These are phyloP conservation scores for Takakia lepidozioides DNA, from an alignment of 225 moss, liverwort and hornwort species.

Conservation along the genomic window DNA sequence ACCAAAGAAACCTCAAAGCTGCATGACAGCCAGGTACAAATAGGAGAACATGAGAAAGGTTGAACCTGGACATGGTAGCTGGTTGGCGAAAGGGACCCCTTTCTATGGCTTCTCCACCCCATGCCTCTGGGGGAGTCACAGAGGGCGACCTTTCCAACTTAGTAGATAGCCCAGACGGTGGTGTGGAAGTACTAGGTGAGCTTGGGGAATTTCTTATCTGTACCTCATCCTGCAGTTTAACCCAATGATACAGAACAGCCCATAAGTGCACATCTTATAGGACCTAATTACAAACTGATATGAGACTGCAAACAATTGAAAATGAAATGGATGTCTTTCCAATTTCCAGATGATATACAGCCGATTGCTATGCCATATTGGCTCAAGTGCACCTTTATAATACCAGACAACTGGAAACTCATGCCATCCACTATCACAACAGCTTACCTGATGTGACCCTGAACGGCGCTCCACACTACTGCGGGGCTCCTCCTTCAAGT, in stretches of 20 bases:
- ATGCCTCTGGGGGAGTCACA: constrained; percentile 91
- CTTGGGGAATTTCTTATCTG: constrained; percentile 52
- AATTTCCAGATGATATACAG: too few species aligned
- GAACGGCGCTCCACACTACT: too few species aligned
- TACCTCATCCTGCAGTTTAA: constrained; percentile 71
- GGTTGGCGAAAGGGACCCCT: constrained; percentile 39
- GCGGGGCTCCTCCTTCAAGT: constrained; percentile 68
- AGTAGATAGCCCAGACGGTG: constrained; percentile 42
- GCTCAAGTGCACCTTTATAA: too few species aligned
- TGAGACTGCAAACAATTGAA: too few species aligned
- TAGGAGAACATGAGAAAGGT: not conserved
- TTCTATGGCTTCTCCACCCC: constrained; percentile 86
- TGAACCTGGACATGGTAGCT: constrained; percentile 46
- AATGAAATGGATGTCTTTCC: too few species aligned
- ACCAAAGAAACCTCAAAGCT: too few species aligned
- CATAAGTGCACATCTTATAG: too few species aligned
- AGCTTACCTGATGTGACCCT: constrained; percentile 65
- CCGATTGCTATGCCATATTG: too few species aligned
- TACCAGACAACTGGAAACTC: too few species aligned
- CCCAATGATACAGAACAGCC: too few species aligned
- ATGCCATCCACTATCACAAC: too few species aligned
- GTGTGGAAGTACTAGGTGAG: constrained; percentile 34
- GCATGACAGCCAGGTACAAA: too few species aligned
- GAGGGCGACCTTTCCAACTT: constrained; percentile 84
- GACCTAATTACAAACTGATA: not conserved